A percentile compares a stretch with the other conserved stretches of the same genome.
These are phyloP conservation scores for Colletotrichum costaricense DNA, from an alignment of 2,329 filamentous ascomycete species.

Conservation along the genomic window DNA sequence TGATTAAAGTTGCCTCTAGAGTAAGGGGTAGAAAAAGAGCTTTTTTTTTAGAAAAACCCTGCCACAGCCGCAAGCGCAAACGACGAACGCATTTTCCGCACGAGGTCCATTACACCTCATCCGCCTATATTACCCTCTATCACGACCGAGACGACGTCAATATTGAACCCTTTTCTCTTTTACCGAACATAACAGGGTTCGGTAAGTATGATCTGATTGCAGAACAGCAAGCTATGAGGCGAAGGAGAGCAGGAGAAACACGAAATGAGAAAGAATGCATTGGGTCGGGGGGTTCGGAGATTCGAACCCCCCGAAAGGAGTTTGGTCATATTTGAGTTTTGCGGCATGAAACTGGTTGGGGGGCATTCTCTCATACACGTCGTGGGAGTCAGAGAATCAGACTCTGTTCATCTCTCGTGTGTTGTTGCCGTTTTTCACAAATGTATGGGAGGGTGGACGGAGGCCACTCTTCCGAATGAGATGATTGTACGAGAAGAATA, in stretches of 20 bases:
- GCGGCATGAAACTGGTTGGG: neutral
- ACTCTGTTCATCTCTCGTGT: neutral
- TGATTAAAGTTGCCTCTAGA: constrained; percentile 41
- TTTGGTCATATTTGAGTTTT: neutral
- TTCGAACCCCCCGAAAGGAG: constrained; percentile 17
- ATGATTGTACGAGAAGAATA: constrained; percentile 25
- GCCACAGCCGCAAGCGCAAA: constrained; percentile 15
- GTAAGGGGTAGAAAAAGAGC: neutral
- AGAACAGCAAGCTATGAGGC: neutral
- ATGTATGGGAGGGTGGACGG: constrained; percentile 12
- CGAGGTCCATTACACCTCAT: neutral
- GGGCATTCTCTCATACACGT: neutral
- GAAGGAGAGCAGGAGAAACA: neutral
- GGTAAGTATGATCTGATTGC: constrained; percentile 26
- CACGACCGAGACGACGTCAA: constrained; percentile 28
- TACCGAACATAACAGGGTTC: neutral
- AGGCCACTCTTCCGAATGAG: constrained; percentile 1
- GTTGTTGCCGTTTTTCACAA: neutral
- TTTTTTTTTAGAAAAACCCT: neutral
- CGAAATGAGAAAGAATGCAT: constrained; percentile 25
- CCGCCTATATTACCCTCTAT: neutral
- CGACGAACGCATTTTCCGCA: neutral
- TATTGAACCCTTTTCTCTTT: neutral
- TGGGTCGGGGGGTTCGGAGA: constrained; percentile 5
- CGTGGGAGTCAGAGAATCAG: too few species aligned